Evolutionary conservation across 129 eudicot genomes (phyloP).

Genomic region (Ambrosia artemisiifolia): DNA sequence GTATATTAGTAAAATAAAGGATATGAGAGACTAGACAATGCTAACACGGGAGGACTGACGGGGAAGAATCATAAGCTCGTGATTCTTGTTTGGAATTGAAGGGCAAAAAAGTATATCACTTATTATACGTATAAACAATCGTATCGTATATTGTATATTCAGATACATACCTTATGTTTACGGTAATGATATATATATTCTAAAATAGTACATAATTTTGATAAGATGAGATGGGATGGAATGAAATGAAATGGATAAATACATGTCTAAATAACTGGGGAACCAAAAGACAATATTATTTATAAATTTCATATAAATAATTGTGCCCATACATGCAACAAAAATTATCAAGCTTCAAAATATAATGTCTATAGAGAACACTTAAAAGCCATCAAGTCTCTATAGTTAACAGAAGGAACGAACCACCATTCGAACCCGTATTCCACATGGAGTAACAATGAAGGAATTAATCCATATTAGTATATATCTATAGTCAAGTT

Average conservation of each 20-base stretch:
- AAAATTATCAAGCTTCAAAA: no score
- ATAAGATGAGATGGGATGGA: neutral
- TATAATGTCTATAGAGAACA: no score
- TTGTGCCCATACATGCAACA: neutral
- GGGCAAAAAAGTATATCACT: constrained; percentile 34
- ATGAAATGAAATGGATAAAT: neutral
- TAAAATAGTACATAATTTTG: neutral
- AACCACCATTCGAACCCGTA: no score
- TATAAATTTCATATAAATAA: neutral
- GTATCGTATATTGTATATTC: neutral
- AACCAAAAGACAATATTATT: neutral
- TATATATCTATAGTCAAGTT: no score
- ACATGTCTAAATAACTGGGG: neutral
- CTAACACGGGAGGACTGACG: constrained; percentile 29
- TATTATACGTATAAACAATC: constrained; percentile 9
- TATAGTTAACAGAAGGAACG: no score
- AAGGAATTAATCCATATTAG: no score
- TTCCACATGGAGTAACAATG: no score
- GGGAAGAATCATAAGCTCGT: constrained; percentile 67
- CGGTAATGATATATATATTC: neutral
- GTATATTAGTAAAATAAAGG: constrained; percentile 23
- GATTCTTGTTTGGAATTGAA: constrained; percentile 61
- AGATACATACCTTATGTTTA: neutral
- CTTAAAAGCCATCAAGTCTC: no score
- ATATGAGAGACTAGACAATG: constrained; percentile 39